Evolutionary conservation across 2,329 filamentous ascomycete genomes (phyloP).

Genomic region (Pyrenophora teres): DNA sequence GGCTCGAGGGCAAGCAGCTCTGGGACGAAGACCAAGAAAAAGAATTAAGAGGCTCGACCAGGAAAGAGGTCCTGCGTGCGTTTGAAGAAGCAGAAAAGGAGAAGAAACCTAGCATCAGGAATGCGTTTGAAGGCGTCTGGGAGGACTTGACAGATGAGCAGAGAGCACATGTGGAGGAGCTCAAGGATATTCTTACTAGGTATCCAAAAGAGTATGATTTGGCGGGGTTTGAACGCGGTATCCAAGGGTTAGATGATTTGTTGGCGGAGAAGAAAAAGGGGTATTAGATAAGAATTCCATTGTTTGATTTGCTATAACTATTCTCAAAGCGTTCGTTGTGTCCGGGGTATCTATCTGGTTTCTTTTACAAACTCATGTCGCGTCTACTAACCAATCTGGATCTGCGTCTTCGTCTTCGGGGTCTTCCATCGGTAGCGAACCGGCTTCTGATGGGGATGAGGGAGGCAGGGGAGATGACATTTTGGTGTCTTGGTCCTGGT

Average conservation of each 20-base stretch:
- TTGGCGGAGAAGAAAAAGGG: conserved; percentile 24
- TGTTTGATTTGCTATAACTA: neutral
- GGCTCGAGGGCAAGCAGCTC: conserved; percentile 78
- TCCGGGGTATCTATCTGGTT: neutral
- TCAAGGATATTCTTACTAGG: conserved; percentile 76
- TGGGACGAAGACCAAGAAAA: conserved; percentile 89
- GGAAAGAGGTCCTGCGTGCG: conserved; percentile 79
- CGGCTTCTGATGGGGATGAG: conserved; percentile 46
- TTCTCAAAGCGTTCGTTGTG: too few relatives aligned
- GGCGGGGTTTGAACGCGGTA: conserved; percentile 73
- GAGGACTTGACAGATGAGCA: conserved; percentile 82
- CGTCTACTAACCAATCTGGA: conserved; percentile 62
- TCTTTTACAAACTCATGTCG: neutral
- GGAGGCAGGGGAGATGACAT: conserved; percentile 4
- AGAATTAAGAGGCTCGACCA: conserved; percentile 65
- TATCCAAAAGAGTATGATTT: conserved; percentile 95
- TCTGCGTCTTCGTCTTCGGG: conserved; percentile 69
- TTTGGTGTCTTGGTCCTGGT: neutral
- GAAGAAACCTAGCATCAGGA: conserved; percentile 73
- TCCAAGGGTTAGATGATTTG: conserved; percentile 61
- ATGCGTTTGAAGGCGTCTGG: conserved; percentile 88
- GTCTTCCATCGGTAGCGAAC: conserved; percentile 63
- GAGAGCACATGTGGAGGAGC: conserved; percentile 72
- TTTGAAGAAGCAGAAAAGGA: conserved; percentile 83
- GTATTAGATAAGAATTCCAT: neutral